phyloP scores from a whole-genome alignment of 2,329 filamentous ascomycete genomes.

The Rhytidhysteron rufulum region DNA sequence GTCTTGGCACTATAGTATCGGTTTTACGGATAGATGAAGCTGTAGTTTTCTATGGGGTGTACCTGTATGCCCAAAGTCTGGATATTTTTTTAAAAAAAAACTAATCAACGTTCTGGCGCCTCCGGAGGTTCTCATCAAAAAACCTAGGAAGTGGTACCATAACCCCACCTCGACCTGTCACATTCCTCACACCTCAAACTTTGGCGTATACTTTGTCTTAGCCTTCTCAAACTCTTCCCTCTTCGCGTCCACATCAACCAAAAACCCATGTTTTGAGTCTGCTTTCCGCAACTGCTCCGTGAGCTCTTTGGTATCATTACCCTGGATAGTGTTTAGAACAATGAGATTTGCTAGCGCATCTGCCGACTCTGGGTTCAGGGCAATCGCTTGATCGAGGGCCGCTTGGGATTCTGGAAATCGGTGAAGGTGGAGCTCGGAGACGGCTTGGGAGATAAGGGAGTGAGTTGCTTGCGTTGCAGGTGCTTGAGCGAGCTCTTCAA shows the following conservation, averaged over 20 bases:
- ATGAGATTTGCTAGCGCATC: slow-evolving; percentile 79
- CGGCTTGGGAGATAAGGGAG: slow-evolving; percentile 79
- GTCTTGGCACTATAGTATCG: too few relatives aligned
- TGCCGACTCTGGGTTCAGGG: slow-evolving; percentile 66
- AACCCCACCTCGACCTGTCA: too few relatives aligned
- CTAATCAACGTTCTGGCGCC: too few relatives aligned
- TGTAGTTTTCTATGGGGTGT: too few relatives aligned
- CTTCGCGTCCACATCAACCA: slow-evolving; percentile 78
- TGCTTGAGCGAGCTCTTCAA: slow-evolving; percentile 88
- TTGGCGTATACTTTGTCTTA: slow-evolving; percentile 80
- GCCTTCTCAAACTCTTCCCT: slow-evolving; percentile 82
- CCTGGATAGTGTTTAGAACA: slow-evolving; percentile 72
- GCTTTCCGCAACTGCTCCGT: slow-evolving; percentile 49
- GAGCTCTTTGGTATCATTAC: slow-evolving; percentile 64
- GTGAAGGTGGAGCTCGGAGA: slow-evolving; percentile 87
- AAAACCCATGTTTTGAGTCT: slow-evolving; percentile 65
- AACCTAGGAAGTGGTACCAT: too few relatives aligned
- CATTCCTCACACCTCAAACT: slow-evolving; percentile 64
- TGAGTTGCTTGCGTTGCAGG: slow-evolving; percentile 73
- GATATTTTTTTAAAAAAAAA: too few relatives aligned
- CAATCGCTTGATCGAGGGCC: slow-evolving; percentile 74
- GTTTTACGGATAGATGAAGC: too few relatives aligned
- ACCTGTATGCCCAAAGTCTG: too few relatives aligned
- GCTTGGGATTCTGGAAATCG: slow-evolving; percentile 84
- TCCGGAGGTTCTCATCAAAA: too few relatives aligned